Conservation (phyloP, 352 stramenopile genomes). For the Globisporangium rhizosaccharum region DNA sequence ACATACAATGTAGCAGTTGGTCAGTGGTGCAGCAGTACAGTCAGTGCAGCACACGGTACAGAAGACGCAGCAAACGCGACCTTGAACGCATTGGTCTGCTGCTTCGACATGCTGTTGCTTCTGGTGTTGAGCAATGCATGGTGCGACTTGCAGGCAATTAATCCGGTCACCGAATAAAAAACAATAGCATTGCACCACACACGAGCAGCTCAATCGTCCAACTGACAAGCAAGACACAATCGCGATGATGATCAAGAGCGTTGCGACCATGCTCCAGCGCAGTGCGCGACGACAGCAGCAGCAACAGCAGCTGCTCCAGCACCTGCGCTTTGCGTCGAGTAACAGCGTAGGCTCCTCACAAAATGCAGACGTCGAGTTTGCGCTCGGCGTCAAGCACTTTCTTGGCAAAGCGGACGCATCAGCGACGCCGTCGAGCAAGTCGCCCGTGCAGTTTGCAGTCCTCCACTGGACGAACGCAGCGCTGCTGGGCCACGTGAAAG, state of each 20-base stretch:
- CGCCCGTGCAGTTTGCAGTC: constrained; percentile 44
- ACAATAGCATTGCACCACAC: not conserved
- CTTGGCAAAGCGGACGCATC: constrained; percentile 31
- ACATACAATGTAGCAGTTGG: not conserved
- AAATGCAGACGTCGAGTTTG: constrained; percentile 44
- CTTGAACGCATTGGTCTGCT: constrained; percentile 15
- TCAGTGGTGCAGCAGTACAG: not conserved
- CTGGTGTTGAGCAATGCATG: not conserved
- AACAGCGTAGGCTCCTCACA: not conserved
- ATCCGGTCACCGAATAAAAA: not conserved
- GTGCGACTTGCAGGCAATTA: not conserved
- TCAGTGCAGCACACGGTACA: not conserved
- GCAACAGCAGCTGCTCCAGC: not conserved
- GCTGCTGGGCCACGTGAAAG: constrained; percentile 61
- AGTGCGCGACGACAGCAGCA: not conserved
- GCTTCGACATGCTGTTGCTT: constrained; percentile 23
- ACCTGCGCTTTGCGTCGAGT: not conserved
- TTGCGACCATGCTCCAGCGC: constrained; percentile 1
- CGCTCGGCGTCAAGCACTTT: constrained; percentile 53
- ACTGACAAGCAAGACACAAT: not conserved
- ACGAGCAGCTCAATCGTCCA: not conserved
- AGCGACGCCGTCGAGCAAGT: constrained; percentile 18
- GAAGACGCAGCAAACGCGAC: not conserved
- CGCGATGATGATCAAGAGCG: not conserved
- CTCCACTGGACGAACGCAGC: constrained; percentile 78